Evolutionary conservation across 192 early-diverging fungal genomes (phyloP), one percentile per base, ranked within the genome.

Genomic region (Entomortierella parvispora): DNA sequence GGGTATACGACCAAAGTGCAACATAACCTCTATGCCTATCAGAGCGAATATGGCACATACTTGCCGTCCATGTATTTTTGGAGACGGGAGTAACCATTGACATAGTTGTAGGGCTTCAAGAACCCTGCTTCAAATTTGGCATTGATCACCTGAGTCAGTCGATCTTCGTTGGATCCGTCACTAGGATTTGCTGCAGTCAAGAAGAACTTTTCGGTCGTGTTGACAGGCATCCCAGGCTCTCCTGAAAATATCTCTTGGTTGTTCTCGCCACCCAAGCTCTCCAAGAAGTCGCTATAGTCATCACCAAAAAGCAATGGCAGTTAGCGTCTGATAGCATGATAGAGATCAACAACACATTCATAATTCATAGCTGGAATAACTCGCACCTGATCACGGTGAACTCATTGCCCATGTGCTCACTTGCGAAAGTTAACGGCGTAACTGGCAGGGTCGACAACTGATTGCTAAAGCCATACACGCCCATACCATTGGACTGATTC

Each of bases 121-220:
- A 96, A 88, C 0, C 97, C 97, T 0, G 97, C 97, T 65, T 98
- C 94, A 59, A 94, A 95, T 80, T 98, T 98, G 46, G 97, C 97
- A 69, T 92, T 91, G 77, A 98, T 95, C 18, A 98, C 92, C 69
- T 94, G 91, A 22, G 87, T 93, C 61, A 98, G 82, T 62, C 95
- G 91, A 66, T 95, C 96, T 69, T 96, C 93, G 8, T 90, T 86
- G 23, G 90, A 87, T n/a, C 92, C 93, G 71, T 96, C 93, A 46
- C 83, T 84, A 0, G 97, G 97, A 71, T 98, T 94, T 0, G 97
- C 97, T 0, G 96, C 96, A 10, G 92, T 95, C 32, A 97, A 79
- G 61, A 95, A 89, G 71, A 96, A 98, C 58, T 91, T 91, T 52
- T 96, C 95, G 33, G 93, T 87, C 33, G 86, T 86, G 57, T 88